A percentile compares a stretch with the other conserved stretches of the same genome.
These are phyloP conservation scores for Plantago lanceolata DNA, from an alignment of 305 asterid genomes.

Conservation along the genomic window DNA sequence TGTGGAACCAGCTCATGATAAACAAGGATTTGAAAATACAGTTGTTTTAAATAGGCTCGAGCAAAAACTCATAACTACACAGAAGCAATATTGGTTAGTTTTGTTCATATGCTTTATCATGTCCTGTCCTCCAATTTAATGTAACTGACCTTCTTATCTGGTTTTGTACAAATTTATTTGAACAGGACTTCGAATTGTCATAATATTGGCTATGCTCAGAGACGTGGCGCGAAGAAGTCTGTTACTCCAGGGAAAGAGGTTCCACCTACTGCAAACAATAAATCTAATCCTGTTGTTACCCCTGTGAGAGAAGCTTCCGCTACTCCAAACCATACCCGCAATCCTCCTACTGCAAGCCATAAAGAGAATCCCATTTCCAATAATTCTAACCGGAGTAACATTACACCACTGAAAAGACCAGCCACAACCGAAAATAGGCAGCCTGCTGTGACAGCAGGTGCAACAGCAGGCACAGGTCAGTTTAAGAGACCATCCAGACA, in stretches of 20 bases:
- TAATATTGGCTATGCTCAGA: constrained; percentile 58
- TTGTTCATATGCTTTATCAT: neutral
- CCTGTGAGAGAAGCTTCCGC: constrained; percentile 24
- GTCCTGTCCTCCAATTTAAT: neutral
- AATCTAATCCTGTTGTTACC: constrained; percentile 15
- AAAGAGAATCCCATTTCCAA: constrained; percentile 17
- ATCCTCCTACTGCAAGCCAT: constrained; percentile 8
- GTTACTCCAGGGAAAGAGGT: constrained; percentile 27
- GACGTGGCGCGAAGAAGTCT: constrained; percentile 36
- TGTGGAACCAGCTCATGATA: constrained; percentile 79
- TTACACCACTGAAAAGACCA: constrained; percentile 1
- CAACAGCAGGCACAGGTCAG: constrained; percentile 14
- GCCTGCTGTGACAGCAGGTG: constrained; percentile 6
- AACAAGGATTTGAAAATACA: constrained; percentile 73
- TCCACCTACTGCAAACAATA: constrained; percentile 14
- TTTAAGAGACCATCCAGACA: constrained; percentile 17
- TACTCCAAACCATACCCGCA: constrained; percentile 17
- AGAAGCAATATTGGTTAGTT: constrained; percentile 63
- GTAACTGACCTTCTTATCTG: constrained; percentile 1
- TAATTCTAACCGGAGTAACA: constrained; percentile 13
- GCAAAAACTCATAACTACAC: constrained; percentile 37
- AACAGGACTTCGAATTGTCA: constrained; percentile 54
- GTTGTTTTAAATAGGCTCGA: constrained; percentile 54
- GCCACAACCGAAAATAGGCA: constrained; percentile 9
- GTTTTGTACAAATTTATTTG: neutral